Evolutionary conservation across 495 filamentous ascomycete species (phyloP).

Genomic region (Glutinoglossum americanum): DNA sequence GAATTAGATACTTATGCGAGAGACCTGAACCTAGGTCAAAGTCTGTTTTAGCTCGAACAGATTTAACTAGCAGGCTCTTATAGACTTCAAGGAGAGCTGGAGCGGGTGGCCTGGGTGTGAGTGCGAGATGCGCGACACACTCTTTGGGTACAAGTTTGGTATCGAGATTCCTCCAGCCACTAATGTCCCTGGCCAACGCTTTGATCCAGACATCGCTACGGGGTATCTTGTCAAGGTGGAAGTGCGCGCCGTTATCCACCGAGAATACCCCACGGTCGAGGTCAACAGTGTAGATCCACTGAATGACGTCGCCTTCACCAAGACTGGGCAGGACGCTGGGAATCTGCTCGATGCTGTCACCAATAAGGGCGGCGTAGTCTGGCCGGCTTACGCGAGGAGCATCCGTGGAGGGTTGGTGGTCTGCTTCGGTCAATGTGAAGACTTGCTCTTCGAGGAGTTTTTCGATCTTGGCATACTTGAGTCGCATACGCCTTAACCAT

Average conservation of each 20-base stretch:
- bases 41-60: too few species aligned
- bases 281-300: conserved; percentile 6
- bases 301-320: background rate
- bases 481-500: background rate
- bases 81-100: background rate
- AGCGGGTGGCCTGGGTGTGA: background rate
- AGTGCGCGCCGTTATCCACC: conserved; percentile 7
- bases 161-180: background rate
- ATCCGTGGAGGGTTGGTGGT: background rate
- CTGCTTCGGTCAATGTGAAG: background rate
- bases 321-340: background rate
- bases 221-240: conserved; percentile 6
- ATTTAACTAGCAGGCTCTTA: too few species aligned
- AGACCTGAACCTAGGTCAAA: too few species aligned
- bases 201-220: conserved; percentile 3
- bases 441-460: background rate
- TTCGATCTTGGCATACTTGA: background rate
- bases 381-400: too few species aligned
- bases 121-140: background rate
- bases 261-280: conserved; percentile 10
- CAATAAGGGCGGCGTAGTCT: too few species aligned
- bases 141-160: conserved; percentile 1
- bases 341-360: too few species aligned
- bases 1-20: background rate
- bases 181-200: background rate